Evolutionary conservation across 2,329 filamentous ascomycete genomes (phyloP).

Genomic region (Fusarium sp.): DNA sequence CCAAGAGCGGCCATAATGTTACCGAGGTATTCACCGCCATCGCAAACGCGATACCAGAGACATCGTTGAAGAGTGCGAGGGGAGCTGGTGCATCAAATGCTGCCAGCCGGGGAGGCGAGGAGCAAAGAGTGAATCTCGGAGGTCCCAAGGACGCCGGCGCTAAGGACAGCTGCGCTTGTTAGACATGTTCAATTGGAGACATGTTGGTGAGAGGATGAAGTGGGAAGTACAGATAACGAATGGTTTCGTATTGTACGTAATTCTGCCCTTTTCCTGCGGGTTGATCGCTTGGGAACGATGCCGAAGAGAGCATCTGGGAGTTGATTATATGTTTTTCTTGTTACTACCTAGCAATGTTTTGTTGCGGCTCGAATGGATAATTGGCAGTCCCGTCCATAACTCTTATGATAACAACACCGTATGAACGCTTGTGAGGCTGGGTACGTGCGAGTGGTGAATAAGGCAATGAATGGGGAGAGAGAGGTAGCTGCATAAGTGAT

Average conservation of each 20-base stretch:
- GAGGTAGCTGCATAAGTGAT: neutral
- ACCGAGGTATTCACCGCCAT: constrained; percentile 98
- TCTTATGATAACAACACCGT: constrained; percentile 3
- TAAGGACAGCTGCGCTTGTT: constrained; percentile 95
- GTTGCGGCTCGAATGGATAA: constrained; percentile 27
- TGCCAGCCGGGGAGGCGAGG: constrained; percentile 70
- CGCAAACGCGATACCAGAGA: constrained; percentile 97
- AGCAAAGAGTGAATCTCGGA: constrained; percentile 85
- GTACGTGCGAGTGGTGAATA: neutral
- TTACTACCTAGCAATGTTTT: constrained; percentile 42
- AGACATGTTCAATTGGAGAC: constrained; percentile 25
- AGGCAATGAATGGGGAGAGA: too few relatives aligned
- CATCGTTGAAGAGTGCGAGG: constrained; percentile 88
- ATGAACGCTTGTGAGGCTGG: neutral
- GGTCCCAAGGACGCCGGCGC: constrained; percentile 78
- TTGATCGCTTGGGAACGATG: constrained; percentile 47
- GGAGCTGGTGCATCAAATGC: constrained; percentile 74
- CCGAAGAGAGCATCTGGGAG: constrained; percentile 47
- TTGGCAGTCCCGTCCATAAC: constrained; percentile 10
- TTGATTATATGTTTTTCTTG: constrained; percentile 44
- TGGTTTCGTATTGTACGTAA: constrained; percentile 45
- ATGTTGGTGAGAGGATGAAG: constrained; percentile 21
- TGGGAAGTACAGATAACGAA: constrained; percentile 29
- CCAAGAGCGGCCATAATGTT: constrained; percentile 95
- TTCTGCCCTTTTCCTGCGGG: constrained; percentile 46